Percentiles rank a stretch among this genome's conserved stretches.
Conservation (phyloP, 2,329 filamentous ascomycete species). For the Aspergillus fischeri region DNA sequence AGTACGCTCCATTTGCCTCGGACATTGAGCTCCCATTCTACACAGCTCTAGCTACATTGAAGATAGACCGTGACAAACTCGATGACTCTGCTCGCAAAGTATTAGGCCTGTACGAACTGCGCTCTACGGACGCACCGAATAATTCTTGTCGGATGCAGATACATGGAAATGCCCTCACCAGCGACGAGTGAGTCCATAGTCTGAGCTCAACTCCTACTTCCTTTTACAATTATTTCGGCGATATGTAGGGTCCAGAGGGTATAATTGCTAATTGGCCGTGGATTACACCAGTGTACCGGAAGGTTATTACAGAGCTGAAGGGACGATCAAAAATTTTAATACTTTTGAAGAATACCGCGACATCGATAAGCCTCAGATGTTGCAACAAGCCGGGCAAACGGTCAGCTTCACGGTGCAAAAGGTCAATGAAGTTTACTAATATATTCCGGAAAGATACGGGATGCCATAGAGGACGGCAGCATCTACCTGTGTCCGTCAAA, state of each 20-base stretch:
- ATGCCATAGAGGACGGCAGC: conserved; percentile 92
- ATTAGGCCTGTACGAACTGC: conserved; percentile 84
- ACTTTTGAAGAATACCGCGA: conserved; percentile 90
- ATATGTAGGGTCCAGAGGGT: background rate
- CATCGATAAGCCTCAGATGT: conserved; percentile 71
- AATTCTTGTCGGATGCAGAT: conserved; percentile 87
- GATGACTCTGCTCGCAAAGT: conserved; percentile 87
- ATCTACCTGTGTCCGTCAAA: conserved; percentile 94
- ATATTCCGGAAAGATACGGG: conserved; percentile 73
- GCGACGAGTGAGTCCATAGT: conserved; percentile 63
- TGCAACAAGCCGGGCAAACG: conserved; percentile 74
- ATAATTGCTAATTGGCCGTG: background rate
- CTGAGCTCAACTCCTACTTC: background rate
- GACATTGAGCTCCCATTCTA: conserved; percentile 97
- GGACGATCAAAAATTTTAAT: conserved; percentile 93
- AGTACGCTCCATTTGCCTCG: conserved; percentile 86
- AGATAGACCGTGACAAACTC: conserved; percentile 95
- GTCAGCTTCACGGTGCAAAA: conserved; percentile 43
- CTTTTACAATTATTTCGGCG: background rate
- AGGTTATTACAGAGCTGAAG: conserved; percentile 76
- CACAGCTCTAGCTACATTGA: conserved; percentile 81
- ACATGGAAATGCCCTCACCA: conserved; percentile 78
- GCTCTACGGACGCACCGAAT: conserved; percentile 64
- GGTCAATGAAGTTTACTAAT: conserved; percentile 6
- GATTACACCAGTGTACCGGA: conserved; percentile 55